Percentiles rank a stretch among this genome's conserved stretches.
Conservation (phyloP, 176 grass and related monocot species). For the Bothriochloa decipiens region DNA sequence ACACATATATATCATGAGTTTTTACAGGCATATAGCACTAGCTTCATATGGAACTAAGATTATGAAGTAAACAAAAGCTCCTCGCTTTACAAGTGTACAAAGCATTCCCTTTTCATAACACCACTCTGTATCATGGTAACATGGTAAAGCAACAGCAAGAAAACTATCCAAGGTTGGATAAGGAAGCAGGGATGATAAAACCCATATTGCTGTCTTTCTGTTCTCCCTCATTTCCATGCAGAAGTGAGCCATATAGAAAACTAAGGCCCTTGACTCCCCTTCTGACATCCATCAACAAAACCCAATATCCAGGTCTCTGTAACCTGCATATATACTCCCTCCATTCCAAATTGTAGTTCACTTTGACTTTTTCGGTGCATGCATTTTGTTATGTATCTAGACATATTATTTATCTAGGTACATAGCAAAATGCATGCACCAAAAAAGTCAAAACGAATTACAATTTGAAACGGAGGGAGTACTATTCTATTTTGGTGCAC, state of each 20-base stretch:
- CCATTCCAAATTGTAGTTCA: no score
- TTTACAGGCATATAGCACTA: not conserved
- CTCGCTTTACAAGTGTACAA: not conserved
- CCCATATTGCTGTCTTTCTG: not conserved
- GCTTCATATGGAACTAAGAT: constrained; percentile 5
- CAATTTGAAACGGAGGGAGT: no score
- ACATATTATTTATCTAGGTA: no score
- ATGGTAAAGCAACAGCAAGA: not conserved
- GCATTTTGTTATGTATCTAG: no score
- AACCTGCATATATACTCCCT: constrained; percentile 7
- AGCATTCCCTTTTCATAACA: constrained; percentile 18
- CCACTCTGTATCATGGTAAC: not conserved
- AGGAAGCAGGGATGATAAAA: not conserved
- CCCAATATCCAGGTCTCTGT: not conserved
- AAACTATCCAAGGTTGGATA: constrained; percentile 22
- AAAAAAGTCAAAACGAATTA: no score
- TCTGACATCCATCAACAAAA: not conserved
- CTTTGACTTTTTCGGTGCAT: no score
- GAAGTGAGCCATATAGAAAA: constrained; percentile 11
- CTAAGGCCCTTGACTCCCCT: not conserved
- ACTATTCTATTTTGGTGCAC: not conserved
- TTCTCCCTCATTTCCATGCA: not conserved
- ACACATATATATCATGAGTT: not conserved
- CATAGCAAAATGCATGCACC: no score
- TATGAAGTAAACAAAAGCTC: constrained; percentile 18